Evolutionary conservation across 805 yeast genomes (phyloP).

Genomic region (Wickerhamiella azymoides): DNA sequence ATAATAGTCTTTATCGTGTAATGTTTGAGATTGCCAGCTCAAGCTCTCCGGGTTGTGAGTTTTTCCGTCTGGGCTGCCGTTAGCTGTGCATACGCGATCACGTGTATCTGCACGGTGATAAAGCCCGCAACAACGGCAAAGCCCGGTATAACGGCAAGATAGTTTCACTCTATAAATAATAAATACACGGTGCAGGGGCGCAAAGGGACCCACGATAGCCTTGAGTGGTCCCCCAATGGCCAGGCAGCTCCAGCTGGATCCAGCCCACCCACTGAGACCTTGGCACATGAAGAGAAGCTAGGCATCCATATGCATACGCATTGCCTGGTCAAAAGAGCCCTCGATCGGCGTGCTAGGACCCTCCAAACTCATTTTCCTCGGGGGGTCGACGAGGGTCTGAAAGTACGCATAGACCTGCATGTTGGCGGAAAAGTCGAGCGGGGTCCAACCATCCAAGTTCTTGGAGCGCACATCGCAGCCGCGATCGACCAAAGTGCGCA

Average conservation of each 20-base stretch:
- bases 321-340: not conserved
- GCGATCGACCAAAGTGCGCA: slow-evolving; percentile 37
- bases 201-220: too few relatives aligned
- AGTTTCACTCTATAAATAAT: not conserved
- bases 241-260: too few relatives aligned
- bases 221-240: too few relatives aligned
- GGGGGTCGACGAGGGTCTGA: slow-evolving; percentile 16
- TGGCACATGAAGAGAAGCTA: too few relatives aligned
- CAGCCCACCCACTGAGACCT: too few relatives aligned
- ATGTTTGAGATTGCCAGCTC: too few relatives aligned
- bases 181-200: too few relatives aligned
- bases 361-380: not conserved
- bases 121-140: too few relatives aligned
- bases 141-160: too few relatives aligned
- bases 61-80: too few relatives aligned
- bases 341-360: not conserved
- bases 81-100: not conserved
- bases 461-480: slow-evolving; percentile 35
- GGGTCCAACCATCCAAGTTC: slow-evolving; percentile 52
- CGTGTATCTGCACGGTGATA: not conserved
- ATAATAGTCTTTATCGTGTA: too few relatives aligned
- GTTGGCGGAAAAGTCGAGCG: slow-evolving; percentile 45
- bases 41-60: too few relatives aligned
- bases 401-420: slow-evolving; percentile 36
- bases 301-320: not conserved